Percentiles rank a stretch among this genome's conserved stretches.
Evolutionary conservation across 2,329 filamentous ascomycete genomes (phyloP).

Genomic region (Mollisiaceae sp.): DNA sequence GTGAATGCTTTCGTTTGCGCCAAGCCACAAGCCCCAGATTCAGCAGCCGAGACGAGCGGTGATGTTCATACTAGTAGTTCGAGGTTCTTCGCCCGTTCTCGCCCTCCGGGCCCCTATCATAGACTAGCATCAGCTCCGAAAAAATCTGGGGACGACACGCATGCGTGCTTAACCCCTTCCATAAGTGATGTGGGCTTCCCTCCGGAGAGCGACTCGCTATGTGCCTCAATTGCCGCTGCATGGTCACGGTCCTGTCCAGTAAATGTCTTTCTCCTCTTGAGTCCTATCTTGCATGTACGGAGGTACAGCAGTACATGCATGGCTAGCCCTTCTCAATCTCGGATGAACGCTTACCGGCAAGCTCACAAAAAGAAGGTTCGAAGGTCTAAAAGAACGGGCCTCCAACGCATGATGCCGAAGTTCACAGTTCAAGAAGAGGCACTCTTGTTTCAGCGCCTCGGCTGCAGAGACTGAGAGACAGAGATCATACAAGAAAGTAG

Average conservation of each 20-base stretch:
- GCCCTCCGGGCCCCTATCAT: conserved; percentile 14
- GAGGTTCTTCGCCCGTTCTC: neutral
- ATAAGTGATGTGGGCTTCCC: neutral
- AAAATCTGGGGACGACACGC: conserved; percentile 29
- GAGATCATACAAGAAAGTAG: conserved; percentile 1
- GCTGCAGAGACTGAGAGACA: conserved; percentile 4
- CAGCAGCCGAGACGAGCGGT: neutral
- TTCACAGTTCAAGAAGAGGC: conserved; percentile 17
- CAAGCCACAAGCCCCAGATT: neutral
- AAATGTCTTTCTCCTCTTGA: neutral
- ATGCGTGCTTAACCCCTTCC: conserved; percentile 7
- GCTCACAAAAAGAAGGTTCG: conserved; percentile 9
- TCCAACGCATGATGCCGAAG: conserved; percentile 26
- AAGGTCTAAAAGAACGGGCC: conserved; percentile 18
- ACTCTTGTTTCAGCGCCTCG: conserved; percentile 20
- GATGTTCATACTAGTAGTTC: neutral
- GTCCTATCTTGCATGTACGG: neutral
- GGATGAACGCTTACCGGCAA: conserved; percentile 30
- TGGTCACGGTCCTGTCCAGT: neutral
- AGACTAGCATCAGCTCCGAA: conserved; percentile 9
- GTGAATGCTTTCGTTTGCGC: neutral
- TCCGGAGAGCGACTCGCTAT: neutral
- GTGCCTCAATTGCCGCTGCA: conserved; percentile 4
- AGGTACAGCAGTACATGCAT: neutral
- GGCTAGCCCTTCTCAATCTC: conserved; percentile 14